Evolutionary conservation across 257 asterid genomes (phyloP), one percentile per base, ranked within the genome.

Genomic region (Anisodus acutangulus): DNA sequence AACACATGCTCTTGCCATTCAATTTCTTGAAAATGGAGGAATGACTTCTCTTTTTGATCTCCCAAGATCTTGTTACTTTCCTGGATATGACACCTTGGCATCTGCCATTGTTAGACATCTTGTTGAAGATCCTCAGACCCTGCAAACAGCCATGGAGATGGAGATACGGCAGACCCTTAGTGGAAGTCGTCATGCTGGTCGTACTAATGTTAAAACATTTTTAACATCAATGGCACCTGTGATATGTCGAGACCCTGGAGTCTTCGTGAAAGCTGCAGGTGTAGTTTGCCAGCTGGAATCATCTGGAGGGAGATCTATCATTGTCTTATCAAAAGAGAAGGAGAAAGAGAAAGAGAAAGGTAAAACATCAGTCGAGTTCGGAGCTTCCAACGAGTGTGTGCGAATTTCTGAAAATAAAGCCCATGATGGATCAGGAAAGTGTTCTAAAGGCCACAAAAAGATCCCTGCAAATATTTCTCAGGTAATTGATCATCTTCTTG

Each of bases 141-240:
- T 96, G 89, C 99, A 95, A 88, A 93, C 95, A 69, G 99, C 99
- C 86, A 96, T 96, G 98, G 99, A 96, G 79, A 85, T 93, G 88
- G 99, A 96, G 95, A 96, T 96, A 83, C 93, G 99, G 19, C 99
- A 96, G 86, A 91, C 93, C 31, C 90, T 96, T 58, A 88, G 94
- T 69, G 98, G 97, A 83, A 91, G 88, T 87, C 93, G 95, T 84
- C 95, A 96, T 84, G 94, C 93, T 83, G 97, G 97, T 22, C 97
- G 95, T 72, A 79, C 90, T 80, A 85, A 93, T 72, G 92, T 90
- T 54, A 92, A 91, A 89, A 88, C 97, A 72, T 95, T 96, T 89
- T 87, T 96, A 91, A 96, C 98, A 76, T 92, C 97, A 55, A 92
- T 94, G 97, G 97, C 99, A 54, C 95, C 98, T 88, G 97, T 95